These are phyloP conservation scores for Acer negundo DNA, from an alignment of 345 rosid species.

Conservation along the genomic window DNA sequence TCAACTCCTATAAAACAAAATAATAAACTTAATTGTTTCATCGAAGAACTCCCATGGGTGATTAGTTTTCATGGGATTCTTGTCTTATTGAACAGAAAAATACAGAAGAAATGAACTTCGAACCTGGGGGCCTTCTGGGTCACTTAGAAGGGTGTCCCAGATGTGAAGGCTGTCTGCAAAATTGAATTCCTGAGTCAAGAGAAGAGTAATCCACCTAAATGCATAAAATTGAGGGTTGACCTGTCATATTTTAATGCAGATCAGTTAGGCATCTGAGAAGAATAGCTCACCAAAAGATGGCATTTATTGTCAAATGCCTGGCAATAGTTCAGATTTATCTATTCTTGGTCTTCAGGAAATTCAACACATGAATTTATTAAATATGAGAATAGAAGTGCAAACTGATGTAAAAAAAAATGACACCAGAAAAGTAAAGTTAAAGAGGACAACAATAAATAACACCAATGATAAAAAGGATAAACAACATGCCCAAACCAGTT, in stretches of 20 bases:
- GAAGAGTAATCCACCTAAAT: constrained; percentile 99
- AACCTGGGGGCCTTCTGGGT: constrained; percentile 95
- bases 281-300: neutral
- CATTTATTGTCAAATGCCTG: neutral
- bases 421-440: neutral
- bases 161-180: constrained; percentile 89
- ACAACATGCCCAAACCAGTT: neutral
- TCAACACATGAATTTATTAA: neutral
- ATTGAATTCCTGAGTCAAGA: constrained; percentile 92
- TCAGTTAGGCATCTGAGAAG: constrained; percentile 9
- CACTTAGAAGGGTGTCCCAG: constrained; percentile 95
- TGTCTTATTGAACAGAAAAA: neutral
- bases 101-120: constrained; percentile 9
- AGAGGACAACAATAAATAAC: neutral
- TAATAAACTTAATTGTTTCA: no score
- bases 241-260: constrained; percentile 46
- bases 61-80: neutral
- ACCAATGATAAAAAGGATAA: neutral
- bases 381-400: neutral
- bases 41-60: neutral
- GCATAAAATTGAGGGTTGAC: constrained; percentile 96
- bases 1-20: neutral
- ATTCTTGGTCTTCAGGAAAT: neutral
- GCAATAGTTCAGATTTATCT: neutral
- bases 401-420: neutral